A percentile compares a stretch with the other conserved stretches of the same genome.
phyloP scores from a whole-genome alignment of 2,329 filamentous ascomycete genomes.

The Xylaria sp. region DNA sequence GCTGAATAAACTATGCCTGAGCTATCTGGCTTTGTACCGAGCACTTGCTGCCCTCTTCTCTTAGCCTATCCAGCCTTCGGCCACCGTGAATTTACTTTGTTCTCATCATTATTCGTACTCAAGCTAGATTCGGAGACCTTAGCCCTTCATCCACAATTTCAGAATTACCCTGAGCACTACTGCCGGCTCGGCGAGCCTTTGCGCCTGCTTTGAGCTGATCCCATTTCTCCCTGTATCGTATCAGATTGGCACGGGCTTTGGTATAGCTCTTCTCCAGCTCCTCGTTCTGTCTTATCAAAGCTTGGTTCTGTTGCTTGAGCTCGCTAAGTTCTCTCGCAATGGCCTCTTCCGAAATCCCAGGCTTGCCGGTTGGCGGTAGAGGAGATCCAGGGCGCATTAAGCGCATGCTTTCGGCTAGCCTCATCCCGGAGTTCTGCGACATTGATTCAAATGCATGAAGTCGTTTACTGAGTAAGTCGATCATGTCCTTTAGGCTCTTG shows the following conservation, averaged over 20 bases:
- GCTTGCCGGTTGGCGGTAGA: constrained; percentile 46
- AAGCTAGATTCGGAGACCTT: constrained; percentile 36
- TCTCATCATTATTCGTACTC: constrained; percentile 9
- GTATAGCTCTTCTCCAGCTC: constrained; percentile 71
- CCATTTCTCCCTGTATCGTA: constrained; percentile 71
- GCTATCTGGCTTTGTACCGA: background rate
- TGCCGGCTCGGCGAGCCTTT: constrained; percentile 59
- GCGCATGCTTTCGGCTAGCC: constrained; percentile 85
- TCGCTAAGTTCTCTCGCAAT: constrained; percentile 67
- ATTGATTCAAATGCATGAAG: constrained; percentile 95
- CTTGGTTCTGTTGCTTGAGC: constrained; percentile 73
- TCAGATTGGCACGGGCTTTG: constrained; percentile 66
- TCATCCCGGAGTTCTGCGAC: constrained; percentile 86
- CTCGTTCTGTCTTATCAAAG: constrained; percentile 69
- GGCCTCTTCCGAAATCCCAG: constrained; percentile 57
- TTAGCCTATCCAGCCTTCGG: background rate
- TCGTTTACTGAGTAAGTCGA: constrained; percentile 86
- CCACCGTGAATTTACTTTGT: background rate
- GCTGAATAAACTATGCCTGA: background rate
- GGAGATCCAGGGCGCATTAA: constrained; percentile 69
- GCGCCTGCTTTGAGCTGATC: constrained; percentile 70
- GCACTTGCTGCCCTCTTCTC: background rate
- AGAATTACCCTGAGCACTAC: constrained; percentile 38
- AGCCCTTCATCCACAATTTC: constrained; percentile 38
- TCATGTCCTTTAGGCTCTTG: constrained; percentile 81